phyloP scores from a whole-genome alignment of 2,329 filamentous ascomycete species.

The Annulohypoxylon truncatum region DNA sequence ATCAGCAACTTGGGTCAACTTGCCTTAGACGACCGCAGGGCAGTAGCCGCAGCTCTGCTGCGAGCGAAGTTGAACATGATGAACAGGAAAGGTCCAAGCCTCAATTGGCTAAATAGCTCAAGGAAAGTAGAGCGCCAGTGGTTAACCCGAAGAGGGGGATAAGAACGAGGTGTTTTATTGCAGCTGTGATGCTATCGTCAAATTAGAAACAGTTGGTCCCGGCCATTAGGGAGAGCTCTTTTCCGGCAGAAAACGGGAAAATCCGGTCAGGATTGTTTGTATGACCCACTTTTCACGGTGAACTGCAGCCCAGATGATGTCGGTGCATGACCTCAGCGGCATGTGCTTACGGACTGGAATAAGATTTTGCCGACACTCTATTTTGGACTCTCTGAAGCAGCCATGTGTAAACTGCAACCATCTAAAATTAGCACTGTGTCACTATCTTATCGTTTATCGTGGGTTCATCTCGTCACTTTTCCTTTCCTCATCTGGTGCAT shows the following conservation, averaged over 20 bases:
- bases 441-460: slow-evolving; percentile 34
- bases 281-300: slow-evolving; percentile 30
- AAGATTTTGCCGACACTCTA: slow-evolving; percentile 11
- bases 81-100: slow-evolving; percentile 34
- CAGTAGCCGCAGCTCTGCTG: slow-evolving; percentile 82
- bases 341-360: slow-evolving; percentile 27
- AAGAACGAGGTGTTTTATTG: slow-evolving; percentile 23
- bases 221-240: slow-evolving; percentile 39
- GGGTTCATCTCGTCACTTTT: slow-evolving; percentile 16
- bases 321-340: slow-evolving; percentile 32
- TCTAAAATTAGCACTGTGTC: slow-evolving; percentile 1
- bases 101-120: slow-evolving; percentile 31
- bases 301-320: slow-evolving; percentile 26
- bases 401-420: neutral
- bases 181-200: slow-evolving; percentile 36
- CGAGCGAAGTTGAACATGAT: slow-evolving; percentile 91
- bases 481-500: neutral
- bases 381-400: neutral
- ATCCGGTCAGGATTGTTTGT: slow-evolving; percentile 28
- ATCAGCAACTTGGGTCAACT: slow-evolving; percentile 49
- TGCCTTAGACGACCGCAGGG: slow-evolving; percentile 82
- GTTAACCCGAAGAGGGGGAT: slow-evolving; percentile 9
- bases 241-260: slow-evolving; percentile 41
- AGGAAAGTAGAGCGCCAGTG: slow-evolving; percentile 12
- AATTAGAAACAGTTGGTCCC: slow-evolving; percentile 39